Conservation (phyloP, 2,329 filamentous ascomycete species). For the Mollisiaceae sp. region DNA sequence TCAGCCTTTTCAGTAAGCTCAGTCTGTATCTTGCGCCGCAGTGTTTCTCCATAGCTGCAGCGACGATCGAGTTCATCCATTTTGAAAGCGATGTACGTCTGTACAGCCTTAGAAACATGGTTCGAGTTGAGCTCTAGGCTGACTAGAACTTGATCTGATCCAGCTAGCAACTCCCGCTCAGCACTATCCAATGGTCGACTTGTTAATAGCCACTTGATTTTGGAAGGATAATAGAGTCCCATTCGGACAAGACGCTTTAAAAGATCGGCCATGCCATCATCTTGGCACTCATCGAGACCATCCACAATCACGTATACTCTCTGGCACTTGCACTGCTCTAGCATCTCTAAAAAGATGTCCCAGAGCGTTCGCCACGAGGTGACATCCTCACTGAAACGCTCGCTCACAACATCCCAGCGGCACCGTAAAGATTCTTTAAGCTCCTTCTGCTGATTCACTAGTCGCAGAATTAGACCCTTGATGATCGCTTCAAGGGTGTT, state of each 20-base stretch:
- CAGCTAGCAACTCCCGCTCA: constrained; percentile 34
- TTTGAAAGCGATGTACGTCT: constrained; percentile 34
- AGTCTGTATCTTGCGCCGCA: constrained; percentile 21
- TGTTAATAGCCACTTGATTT: constrained; percentile 42
- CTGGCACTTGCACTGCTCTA: constrained; percentile 25
- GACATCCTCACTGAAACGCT: constrained; percentile 17
- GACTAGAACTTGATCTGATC: constrained; percentile 31
- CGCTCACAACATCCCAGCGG: not conserved
- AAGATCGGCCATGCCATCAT: constrained; percentile 25
- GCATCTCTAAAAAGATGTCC: constrained; percentile 37
- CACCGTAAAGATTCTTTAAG: constrained; percentile 17
- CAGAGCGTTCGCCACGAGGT: constrained; percentile 35
- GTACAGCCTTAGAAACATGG: constrained; percentile 31
- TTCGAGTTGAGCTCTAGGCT: constrained; percentile 33
- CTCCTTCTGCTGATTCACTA: constrained; percentile 38
- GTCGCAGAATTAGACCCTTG: constrained; percentile 49
- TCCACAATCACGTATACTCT: constrained; percentile 37
- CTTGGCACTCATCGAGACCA: constrained; percentile 31
- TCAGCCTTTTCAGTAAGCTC: constrained; percentile 31
- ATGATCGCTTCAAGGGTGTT: constrained; percentile 49
- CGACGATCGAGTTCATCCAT: constrained; percentile 31
- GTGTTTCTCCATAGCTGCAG: constrained; percentile 24
- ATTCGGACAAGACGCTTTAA: constrained; percentile 16
- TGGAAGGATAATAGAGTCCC: constrained; percentile 31
- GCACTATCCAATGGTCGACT: constrained; percentile 39